Evolutionary conservation across 1,284 basidiomycete species (phyloP).

Genomic region (Schizophyllum commune): DNA sequence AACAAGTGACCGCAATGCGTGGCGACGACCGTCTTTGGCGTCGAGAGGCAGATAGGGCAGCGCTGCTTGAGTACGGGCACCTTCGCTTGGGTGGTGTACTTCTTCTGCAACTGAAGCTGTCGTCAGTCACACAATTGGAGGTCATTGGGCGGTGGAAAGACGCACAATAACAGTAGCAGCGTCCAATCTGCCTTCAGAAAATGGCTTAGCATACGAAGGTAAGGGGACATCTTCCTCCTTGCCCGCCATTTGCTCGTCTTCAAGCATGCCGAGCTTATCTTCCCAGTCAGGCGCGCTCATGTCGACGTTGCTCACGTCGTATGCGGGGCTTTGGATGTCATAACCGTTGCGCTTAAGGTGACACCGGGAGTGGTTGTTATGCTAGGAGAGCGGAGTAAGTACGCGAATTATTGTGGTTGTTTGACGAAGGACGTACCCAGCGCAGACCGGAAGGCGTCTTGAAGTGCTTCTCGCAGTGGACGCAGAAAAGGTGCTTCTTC

Average conservation of each 20-base stretch:
- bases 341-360: not conserved
- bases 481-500: constrained; percentile 9
- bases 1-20: constrained; percentile 14
- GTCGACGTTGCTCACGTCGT: not conserved
- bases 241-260: not conserved
- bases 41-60: constrained; percentile 12
- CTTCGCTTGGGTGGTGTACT: not conserved
- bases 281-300: constrained; percentile 9
- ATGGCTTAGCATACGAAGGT: not conserved
- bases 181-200: not conserved
- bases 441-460: constrained; percentile 7
- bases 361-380: not conserved
- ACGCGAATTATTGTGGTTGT: too few relatives aligned
- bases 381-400: not conserved
- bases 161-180: not conserved
- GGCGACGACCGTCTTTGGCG: constrained; percentile 6
- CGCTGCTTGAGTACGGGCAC: constrained; percentile 3
- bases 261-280: constrained; percentile 5
- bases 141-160: not conserved
- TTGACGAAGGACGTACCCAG: constrained; percentile 5
- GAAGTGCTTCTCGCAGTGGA: constrained; percentile 12
- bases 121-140: not conserved
- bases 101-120: not conserved
- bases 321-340: not conserved
- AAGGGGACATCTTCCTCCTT: not conserved